phyloP scores from a whole-genome alignment of 768 basidiomycete species.

The Kondoa subrosea region DNA sequence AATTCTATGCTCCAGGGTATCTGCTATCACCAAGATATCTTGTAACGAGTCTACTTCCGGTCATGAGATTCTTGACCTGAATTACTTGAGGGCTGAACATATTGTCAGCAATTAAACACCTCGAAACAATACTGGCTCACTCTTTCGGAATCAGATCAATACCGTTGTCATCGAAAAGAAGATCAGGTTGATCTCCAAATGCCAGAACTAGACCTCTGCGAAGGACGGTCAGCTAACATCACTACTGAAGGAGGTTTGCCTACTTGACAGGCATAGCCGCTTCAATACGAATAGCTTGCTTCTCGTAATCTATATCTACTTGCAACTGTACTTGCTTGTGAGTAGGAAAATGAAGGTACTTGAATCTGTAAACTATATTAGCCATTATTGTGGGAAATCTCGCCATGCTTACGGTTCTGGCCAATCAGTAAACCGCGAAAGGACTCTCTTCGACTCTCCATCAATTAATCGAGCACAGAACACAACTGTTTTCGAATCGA shows the following conservation, averaged over 20 bases:
- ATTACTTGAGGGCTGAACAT: neutral
- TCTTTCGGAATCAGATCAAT: neutral
- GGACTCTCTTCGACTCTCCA: neutral
- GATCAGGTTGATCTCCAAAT: neutral
- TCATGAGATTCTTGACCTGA: neutral
- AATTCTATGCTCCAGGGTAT: neutral
- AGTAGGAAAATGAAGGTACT: neutral
- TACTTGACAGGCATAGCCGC: neutral
- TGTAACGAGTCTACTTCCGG: neutral
- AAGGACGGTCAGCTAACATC: neutral
- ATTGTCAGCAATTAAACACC: neutral
- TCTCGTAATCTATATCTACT: neutral
- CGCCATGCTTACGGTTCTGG: neutral
- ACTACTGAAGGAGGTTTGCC: neutral
- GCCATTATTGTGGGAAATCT: neutral
- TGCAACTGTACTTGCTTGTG: neutral
- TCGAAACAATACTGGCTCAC: neutral
- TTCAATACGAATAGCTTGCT: neutral
- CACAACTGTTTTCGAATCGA: neutral
- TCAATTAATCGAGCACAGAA: neutral
- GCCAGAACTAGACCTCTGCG: neutral
- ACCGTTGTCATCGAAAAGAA: neutral
- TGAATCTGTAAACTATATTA: neutral
- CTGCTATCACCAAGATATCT: neutral
- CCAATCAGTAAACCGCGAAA: neutral